A percentile compares a stretch with the other conserved stretches of the same genome.
Conservation (phyloP, 2,329 filamentous ascomycete genomes). For the Trichoderma afroharzianum region DNA sequence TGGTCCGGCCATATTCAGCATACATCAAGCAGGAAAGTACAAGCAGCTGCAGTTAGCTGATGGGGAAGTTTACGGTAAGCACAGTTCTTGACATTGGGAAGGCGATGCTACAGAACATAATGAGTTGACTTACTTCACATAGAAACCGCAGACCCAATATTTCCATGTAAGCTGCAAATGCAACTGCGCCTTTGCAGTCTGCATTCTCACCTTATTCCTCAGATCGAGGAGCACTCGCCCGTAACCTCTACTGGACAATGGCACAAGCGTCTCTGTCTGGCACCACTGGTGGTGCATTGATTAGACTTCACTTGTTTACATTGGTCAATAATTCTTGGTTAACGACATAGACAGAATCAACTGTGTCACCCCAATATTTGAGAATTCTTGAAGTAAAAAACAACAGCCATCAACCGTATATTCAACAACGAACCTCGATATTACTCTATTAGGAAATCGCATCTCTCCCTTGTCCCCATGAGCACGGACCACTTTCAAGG, state of each 20-base stretch:
- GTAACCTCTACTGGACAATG: background rate
- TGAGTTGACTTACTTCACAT: background rate
- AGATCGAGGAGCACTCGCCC: background rate
- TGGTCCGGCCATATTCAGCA: background rate
- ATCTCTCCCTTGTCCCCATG: background rate
- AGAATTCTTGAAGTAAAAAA: background rate
- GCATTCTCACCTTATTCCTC: background rate
- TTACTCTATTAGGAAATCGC: slow-evolving; percentile 1
- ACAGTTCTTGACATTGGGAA: background rate
- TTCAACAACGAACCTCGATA: background rate
- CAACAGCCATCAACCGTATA: background rate
- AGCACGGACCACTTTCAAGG: background rate
- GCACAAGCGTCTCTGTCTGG: background rate
- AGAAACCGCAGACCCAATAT: fast-evolving
- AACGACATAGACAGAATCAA: background rate
- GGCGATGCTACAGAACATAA: background rate
- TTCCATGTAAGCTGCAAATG: background rate
- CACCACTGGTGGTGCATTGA: background rate
- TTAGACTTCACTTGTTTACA: background rate
- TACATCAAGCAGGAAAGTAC: background rate
- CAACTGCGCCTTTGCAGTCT: background rate
- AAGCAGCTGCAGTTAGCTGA: too few species aligned
- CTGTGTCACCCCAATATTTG: background rate
- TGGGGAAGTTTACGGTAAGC: background rate
- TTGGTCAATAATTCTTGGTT: background rate